Base-by-base conservation (phyloP, 2,329 filamentous ascomycete genomes). In the Dothideomycetes sp. region DNA sequence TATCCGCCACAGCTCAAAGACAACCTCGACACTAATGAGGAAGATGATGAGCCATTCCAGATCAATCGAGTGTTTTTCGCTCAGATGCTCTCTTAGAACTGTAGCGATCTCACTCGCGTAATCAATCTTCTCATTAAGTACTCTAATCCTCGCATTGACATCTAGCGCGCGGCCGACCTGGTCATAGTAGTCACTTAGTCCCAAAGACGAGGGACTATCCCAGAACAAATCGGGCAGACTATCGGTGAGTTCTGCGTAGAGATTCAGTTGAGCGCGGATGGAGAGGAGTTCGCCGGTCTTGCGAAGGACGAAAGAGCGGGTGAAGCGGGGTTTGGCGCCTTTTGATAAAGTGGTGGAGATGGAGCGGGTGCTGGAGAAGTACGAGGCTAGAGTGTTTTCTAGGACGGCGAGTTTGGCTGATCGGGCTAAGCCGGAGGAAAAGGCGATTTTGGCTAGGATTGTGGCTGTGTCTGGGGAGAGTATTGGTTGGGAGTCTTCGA, bases 21-120 rank as follows among this genome's bases (percentile, higher is more conserved):
- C 69, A 11, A 96, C 88, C 63, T 98, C 91, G 24, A 96, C 82
- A 2, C 84, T 78, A 56, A 98, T 98, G 40, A 98, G 72, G 2
- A 84, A 69, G 52, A 98, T 96, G 57, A 98, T 96, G 52, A 93
- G 93, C 82, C 85, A 89, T 64, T 96, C 91, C 9, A 98, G 69
- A 40, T 85, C 72, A 19, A 88, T 77, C 12, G 85, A 83, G 56
- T 96, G 87, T 58, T 85, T 86, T 67, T 96, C 88, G 56, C 84
- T 93, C 40, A 93, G 71, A 56, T 88, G 79, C 59, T 95, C 86
- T 42, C 91, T 72, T 45, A 96, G 64, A 12, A 96, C 88, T 38
- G 72, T 84, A 5, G 91, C 87, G 58, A 95, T 95, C 60, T 96
- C 89, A 54, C 91, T 84, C 1, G 89, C 91, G 58, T 98, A 96